Percentiles rank a stretch among this genome's conserved stretches.
These are phyloP conservation scores for Magnolia officinalis DNA, from an alignment of 164 flowering plant genomes.

Conservation along the genomic window DNA sequence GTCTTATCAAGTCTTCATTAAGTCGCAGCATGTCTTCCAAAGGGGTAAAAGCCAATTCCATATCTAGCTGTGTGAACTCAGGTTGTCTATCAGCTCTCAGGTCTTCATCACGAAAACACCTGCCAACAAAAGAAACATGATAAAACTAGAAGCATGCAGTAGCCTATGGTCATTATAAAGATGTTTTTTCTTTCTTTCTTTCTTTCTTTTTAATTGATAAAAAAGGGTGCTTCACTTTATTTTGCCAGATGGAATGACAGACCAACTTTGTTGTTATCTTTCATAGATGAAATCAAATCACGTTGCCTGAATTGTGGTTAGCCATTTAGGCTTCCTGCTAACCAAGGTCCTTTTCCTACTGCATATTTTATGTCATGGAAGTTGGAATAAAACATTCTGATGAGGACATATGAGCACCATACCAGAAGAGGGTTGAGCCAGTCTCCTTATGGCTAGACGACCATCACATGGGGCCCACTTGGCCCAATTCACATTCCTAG, in stretches of 20 bases:
- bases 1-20: constrained; percentile 89
- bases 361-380: too few relatives aligned
- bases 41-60: constrained; percentile 90
- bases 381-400: too few relatives aligned
- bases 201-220: background rate
- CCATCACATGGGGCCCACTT: too few relatives aligned
- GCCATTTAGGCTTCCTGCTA: background rate
- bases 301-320: background rate
- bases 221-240: background rate
- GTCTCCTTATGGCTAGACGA: too few relatives aligned
- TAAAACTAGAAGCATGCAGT: constrained; percentile 7
- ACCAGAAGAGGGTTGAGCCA: too few relatives aligned
- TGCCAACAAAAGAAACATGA: constrained; percentile 18
- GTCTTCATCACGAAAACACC: constrained; percentile 98
- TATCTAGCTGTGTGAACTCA: constrained; percentile 95
- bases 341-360: too few relatives aligned
- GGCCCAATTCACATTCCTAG: too few relatives aligned
- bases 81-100: constrained; percentile 94
- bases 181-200: background rate
- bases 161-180: background rate
- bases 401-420: too few relatives aligned
- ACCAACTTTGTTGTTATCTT: background rate
- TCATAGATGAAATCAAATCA: background rate
- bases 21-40: constrained; percentile 83
- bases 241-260: background rate